phyloP scores from a whole-genome alignment of 2,329 filamentous ascomycete genomes.

The Mycosphaerelloides madeirae region DNA sequence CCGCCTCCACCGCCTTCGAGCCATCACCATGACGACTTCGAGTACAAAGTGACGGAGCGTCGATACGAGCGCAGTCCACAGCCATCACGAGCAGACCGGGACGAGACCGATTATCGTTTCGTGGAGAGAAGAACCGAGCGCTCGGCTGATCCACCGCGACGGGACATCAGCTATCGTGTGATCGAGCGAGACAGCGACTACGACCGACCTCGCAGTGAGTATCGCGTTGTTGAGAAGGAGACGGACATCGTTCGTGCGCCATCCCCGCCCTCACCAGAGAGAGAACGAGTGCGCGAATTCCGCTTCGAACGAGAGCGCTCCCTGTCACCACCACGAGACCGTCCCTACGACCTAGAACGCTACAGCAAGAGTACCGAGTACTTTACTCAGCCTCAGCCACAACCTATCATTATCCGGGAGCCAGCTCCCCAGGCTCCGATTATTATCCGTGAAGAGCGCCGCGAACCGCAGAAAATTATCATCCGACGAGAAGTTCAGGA shows the following conservation, averaged over 20 bases:
- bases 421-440: constrained; percentile 45
- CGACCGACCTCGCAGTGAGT: constrained; percentile 31
- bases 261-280: constrained; percentile 38
- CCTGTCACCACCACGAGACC: constrained; percentile 40
- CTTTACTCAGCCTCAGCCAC: constrained; percentile 46
- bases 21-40: constrained; percentile 21
- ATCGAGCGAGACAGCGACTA: constrained; percentile 30
- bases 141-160: constrained; percentile 23
- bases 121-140: constrained; percentile 38
- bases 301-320: constrained; percentile 50
- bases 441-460: constrained; percentile 52
- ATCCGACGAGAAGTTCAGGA: constrained; percentile 48
- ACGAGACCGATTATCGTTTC: constrained; percentile 30
- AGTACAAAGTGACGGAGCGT: constrained; percentile 23
- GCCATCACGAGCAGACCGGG: constrained; percentile 10
- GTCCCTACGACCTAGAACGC: constrained; percentile 44
- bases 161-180: constrained; percentile 31
- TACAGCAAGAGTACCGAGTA: constrained; percentile 52
- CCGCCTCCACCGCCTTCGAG: constrained; percentile 13
- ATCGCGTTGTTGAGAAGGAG: constrained; percentile 36
- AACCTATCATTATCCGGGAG: constrained; percentile 49
- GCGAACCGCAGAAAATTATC: constrained; percentile 42
- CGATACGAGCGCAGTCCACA: constrained; percentile 1
- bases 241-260: constrained; percentile 28
- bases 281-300: constrained; percentile 42